Percentiles rank a stretch among this genome's conserved stretches.
Conservation (phyloP, 495 filamentous ascomycete species). For the Pyrenula aspistea region DNA sequence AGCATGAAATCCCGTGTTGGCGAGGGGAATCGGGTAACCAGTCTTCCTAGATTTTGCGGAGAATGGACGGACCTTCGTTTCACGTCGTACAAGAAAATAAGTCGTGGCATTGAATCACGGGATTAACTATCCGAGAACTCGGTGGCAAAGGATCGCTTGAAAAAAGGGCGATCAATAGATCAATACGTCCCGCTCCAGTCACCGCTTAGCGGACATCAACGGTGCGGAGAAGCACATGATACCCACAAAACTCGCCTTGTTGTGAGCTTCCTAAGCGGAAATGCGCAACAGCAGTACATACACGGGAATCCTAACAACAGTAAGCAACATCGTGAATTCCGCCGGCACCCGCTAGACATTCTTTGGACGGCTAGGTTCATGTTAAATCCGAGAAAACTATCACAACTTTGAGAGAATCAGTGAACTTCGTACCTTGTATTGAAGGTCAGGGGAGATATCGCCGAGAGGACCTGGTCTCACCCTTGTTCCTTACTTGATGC, state of each 20-base stretch:
- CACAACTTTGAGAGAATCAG: not conserved
- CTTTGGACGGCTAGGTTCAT: not conserved
- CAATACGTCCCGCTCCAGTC: not conserved
- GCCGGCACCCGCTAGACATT: not conserved
- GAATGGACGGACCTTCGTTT: too few relatives aligned
- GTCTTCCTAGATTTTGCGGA: too few relatives aligned
- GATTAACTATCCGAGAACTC: too few relatives aligned
- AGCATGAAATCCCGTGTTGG: not conserved
- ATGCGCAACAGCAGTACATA: not conserved
- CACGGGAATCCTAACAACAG: not conserved
- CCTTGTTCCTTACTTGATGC: not conserved
- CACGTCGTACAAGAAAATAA: not conserved
- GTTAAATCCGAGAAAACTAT: not conserved
- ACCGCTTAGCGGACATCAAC: not conserved
- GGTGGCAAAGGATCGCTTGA: not conserved
- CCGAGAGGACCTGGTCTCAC: not conserved
- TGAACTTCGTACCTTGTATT: not conserved
- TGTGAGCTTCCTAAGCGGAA: not conserved
- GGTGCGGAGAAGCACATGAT: not conserved
- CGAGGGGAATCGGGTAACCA: not conserved
- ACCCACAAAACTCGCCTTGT: not conserved
- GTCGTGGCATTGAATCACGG: not conserved
- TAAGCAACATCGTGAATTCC: not conserved
- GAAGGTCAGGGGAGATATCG: not conserved
- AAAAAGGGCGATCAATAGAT: not conserved